Base-by-base conservation (phyloP, 2,329 filamentous ascomycete genomes). In the Microsporum ferrugineum region DNA sequence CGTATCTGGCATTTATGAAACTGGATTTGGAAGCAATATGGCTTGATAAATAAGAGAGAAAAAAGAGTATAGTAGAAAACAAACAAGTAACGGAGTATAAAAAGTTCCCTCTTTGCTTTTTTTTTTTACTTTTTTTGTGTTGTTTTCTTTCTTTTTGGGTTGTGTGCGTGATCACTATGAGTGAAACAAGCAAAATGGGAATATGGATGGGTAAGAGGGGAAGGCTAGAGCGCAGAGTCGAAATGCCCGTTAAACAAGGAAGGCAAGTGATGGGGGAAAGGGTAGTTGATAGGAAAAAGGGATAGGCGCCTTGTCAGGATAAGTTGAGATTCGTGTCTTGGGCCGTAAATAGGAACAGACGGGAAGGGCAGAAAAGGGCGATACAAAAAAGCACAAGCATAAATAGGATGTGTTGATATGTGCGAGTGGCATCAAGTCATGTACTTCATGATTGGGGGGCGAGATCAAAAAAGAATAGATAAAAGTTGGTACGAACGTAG, bases 381-480 rank as follows among this genome's bases (percentile, higher is more conserved):
- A 41, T 36, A 39, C 53, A 56, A 39, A 39, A 38, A 39, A 36
- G 33, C 33, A 56, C 31, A 36, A 56, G 53, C 53, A 23, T 36
- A 56, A 56, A 31, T 56, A 75, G 31, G 49, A 34, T 55, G 31
- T 23, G 31, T 55, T 5, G 36, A 14, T 55, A 55, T 55, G 49
- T 55, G 49, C 49, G 38, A 55, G n/a, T 31, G 49, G 49, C 49
- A 55, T 55, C 49, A 55, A 55, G 49, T 55, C 49, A 55, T 55
- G 31, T 55, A 55, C 49, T 55, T 55, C 49, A 55, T 55, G 31
- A 55, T 55, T n/a, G 17, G 49, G 49, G 10, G 49, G 17, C 17
- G 49, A 31, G 49, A 55, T 34, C 49, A 55, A 34, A 34, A 55
- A 3, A 8, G 27, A 12, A 36, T 14, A 41, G 5, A 34, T 34